phyloP scores from a whole-genome alignment of 2,329 filamentous ascomycete species.

The Hypoxylon rubiginosum region DNA sequence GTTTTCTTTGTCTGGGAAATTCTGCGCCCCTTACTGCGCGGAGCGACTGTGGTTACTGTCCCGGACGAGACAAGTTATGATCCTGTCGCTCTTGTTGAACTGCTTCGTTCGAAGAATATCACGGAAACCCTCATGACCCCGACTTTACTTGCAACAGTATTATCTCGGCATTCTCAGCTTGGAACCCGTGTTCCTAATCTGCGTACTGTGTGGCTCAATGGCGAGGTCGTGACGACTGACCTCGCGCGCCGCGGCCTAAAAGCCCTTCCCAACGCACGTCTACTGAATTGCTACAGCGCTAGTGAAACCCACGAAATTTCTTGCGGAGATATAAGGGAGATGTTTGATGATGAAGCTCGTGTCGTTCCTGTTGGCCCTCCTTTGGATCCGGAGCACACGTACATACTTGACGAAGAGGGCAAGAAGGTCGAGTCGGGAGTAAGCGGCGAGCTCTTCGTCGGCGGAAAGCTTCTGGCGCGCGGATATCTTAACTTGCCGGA shows the following conservation, averaged over 20 bases:
- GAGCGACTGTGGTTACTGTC: constrained; percentile 81
- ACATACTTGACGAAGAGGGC: constrained; percentile 78
- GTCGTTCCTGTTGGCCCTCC: constrained; percentile 83
- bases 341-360: constrained; percentile 71
- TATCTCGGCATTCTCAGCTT: constrained; percentile 77
- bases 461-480: constrained; percentile 78
- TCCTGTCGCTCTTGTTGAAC: constrained; percentile 78
- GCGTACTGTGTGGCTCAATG: constrained; percentile 82
- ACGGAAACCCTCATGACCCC: constrained; percentile 89
- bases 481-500: constrained; percentile 86
- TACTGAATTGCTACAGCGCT: constrained; percentile 86
- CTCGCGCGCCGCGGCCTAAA: constrained; percentile 76
- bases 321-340: constrained; percentile 79
- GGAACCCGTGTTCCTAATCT: constrained; percentile 73
- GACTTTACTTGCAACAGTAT: constrained; percentile 80
- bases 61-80: constrained; percentile 85
- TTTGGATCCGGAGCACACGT: constrained; percentile 75
- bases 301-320: constrained; percentile 87
- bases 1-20: constrained; percentile 93
- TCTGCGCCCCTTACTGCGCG: constrained; percentile 79
- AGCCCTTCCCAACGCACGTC: constrained; percentile 75
- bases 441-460: constrained; percentile 81
- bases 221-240: constrained; percentile 85
- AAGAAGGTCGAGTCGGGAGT: constrained; percentile 72
- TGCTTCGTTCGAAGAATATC: constrained; percentile 74